Conservation (phyloP, 176 grass and related monocot genomes). For the Oryza meyeriana region DNA sequence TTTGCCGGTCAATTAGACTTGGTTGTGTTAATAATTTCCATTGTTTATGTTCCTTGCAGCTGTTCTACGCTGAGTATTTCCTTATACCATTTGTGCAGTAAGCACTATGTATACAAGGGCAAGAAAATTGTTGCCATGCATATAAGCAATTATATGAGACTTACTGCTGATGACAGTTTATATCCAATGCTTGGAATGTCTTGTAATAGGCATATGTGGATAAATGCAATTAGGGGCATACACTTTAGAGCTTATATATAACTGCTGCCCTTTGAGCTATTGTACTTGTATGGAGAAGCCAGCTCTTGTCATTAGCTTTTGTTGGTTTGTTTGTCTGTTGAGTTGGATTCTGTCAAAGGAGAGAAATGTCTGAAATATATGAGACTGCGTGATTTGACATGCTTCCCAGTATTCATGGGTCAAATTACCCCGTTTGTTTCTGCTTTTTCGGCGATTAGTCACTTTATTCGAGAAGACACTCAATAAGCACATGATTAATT, state of each 20-base stretch:
- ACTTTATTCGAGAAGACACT: too few species aligned
- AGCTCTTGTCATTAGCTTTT: neutral
- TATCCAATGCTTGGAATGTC: neutral
- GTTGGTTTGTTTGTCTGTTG: neutral
- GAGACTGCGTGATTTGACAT: too few species aligned
- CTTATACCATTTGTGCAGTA: constrained; percentile 73
- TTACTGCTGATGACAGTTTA: neutral
- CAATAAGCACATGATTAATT: too few species aligned
- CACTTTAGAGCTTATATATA: neutral
- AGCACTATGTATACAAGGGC: constrained; percentile 2
- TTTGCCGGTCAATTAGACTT: neutral
- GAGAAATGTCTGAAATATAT: too few species aligned
- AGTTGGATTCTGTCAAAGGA: neutral
- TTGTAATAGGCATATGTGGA: neutral
- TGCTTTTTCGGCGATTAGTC: too few species aligned
- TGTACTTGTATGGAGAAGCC: neutral
- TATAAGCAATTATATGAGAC: neutral
- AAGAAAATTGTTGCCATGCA: neutral
- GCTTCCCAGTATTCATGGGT: too few species aligned
- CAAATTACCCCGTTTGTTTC: too few species aligned
- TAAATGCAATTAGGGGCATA: neutral
- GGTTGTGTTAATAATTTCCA: neutral
- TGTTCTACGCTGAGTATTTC: constrained; percentile 82
- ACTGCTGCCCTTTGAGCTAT: neutral
- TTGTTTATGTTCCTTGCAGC: constrained; percentile 38